Conservation (phyloP, 163 green algal genomes). For the Prototheca cutis region DNA sequence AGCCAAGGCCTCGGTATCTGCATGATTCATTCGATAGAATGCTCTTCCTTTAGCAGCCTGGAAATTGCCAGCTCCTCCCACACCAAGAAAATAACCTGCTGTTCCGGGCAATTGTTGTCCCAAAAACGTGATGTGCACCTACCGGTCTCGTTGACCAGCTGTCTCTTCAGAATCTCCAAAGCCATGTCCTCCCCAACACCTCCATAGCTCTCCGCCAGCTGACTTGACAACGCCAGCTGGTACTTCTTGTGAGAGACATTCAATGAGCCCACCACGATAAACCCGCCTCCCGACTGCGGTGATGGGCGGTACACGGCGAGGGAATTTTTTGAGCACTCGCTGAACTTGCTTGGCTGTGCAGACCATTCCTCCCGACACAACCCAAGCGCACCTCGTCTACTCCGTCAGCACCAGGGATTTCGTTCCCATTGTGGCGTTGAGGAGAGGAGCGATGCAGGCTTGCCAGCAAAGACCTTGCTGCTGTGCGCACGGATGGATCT, state of each 20-base stretch:
- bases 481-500: not conserved
- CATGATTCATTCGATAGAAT: not conserved
- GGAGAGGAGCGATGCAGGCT: too few relatives aligned
- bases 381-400: too few relatives aligned
- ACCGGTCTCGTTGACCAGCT: slow-evolving; percentile 38
- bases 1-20: slow-evolving; percentile 45
- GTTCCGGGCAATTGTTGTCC: too few relatives aligned
- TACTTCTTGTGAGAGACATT: slow-evolving; percentile 74
- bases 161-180: slow-evolving; percentile 80
- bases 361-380: too few relatives aligned
- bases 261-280: slow-evolving; percentile 58
- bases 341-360: too few relatives aligned
- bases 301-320: too few relatives aligned
- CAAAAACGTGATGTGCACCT: too few relatives aligned
- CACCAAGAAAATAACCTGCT: slow-evolving; percentile 1
- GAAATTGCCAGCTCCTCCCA: not conserved
- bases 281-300: slow-evolving; percentile 3
- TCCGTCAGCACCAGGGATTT: too few relatives aligned
- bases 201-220: slow-evolving; percentile 64
- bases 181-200: slow-evolving; percentile 69
- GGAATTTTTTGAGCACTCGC: too few relatives aligned
- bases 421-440: too few relatives aligned
- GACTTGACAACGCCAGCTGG: slow-evolving; percentile 61
- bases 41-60: not conserved
- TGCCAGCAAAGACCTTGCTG: not conserved